Evolutionary conservation across 768 basidiomycete genomes (phyloP), one percentile per base, ranked within the genome.

Genomic region (Psilocybe sp.): DNA sequence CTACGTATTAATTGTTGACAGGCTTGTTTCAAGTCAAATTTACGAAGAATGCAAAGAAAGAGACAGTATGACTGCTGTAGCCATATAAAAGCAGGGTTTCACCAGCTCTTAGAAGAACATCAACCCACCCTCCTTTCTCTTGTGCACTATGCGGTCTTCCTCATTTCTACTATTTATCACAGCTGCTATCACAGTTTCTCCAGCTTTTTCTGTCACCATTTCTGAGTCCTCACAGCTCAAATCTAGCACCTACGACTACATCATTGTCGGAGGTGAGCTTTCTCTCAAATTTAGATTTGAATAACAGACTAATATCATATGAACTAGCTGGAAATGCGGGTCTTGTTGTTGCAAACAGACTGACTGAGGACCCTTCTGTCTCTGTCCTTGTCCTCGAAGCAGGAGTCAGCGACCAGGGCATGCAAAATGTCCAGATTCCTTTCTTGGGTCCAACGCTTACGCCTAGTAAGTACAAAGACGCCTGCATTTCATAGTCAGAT

Each of bases 341-440:
- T 8, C 80, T 78, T 49, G 79, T 74, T 0, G 63, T 83, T 16
- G 81, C 81, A 1, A 69, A 77, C 9, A 69, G 82, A 5, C 63
- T 83, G 9, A 75, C 74, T 9, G 81, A 83, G 57, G 64, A 80
- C 46, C 73, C 75, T 0, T 60, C 58, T 1, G 62, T 77, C 8
- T 67, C 69, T 2, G 80, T 83, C 1, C 65, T 81, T 13, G 58
- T 84, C 4, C 60, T 83, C 8, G 82, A 84, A 57, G 75, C 79
- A 0, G 82, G 82, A 3, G 59, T 65, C 49, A 82, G 81, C 84
- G 82, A 36, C 11, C 40, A 19, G 34, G 4, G n/a, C 19, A 5
- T 37, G 4, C 32, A 12, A 14, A 15, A 18, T 10, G 19, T 34
- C 23, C n/a, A 39, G 2, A 10, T 14, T 5, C 47, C 16, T 31